Base-by-base conservation (phyloP, 2,329 filamentous ascomycete species). In the Sporothrix brunneoviolacea region DNA sequence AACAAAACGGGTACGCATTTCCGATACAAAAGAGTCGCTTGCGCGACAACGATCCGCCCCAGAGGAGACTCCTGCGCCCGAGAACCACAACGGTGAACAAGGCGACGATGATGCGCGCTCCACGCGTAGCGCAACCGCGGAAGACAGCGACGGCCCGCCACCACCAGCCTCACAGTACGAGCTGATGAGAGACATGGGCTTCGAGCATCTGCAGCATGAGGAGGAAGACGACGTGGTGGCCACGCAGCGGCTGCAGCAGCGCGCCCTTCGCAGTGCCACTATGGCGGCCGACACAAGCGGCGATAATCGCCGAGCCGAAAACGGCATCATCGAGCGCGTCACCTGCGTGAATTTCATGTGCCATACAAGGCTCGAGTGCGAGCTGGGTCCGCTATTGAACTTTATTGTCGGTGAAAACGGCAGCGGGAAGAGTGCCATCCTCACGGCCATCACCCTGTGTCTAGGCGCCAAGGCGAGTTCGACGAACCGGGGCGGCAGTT, bases 321-420 rank as follows among this genome's bases (percentile, higher is more conserved):
- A 87, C 59, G 91, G 89, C 1, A 91, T 97, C 49, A 85, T 97
- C 41, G 86, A 95, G 65, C 84, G 84, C 55, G 86, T 97, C 50
- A 86, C 83, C 33, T 94, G 90, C 65, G 79, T 82, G 59, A 96
- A 96, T 65, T 97, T 97, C 68, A 97, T 97, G 93, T 97, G 91
- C 62, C 93, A 98, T 65, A 75, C 82, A 39, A 83, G 84, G 50
- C 77, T 97, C 16, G 81, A 85, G 38, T 86, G 95, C 53, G 79
- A 86, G 51, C 75, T 98, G n/a, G 93, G 93, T 0, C 93, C 93
- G 0, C 73, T 96, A 33, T 94, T 98, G 66, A 98, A 98, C 68
- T 98, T 98, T 68, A 91, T 98, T 55, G 91, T 96, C 50, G 93
- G 93, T 15, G 90, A 95, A 66, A 98, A 98, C 64, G 93, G 93